Base-by-base conservation (phyloP, 2,329 filamentous ascomycete species). In the Zopfia rhizophila region DNA sequence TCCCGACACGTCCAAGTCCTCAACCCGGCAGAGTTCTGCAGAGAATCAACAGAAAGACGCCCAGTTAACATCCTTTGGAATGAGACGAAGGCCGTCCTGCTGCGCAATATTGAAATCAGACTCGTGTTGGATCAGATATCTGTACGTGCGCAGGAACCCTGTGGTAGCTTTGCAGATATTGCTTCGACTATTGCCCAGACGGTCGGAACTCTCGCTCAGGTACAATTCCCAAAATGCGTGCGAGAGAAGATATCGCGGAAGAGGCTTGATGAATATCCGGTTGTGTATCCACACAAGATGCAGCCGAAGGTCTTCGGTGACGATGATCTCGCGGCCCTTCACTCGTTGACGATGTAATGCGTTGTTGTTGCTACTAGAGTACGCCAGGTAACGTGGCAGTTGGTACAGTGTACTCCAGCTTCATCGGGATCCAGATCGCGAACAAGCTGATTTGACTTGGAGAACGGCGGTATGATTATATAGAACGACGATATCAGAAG, bases 71-170 rank as follows among this genome's bases (percentile, higher is more conserved):
- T 27, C n/a, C 24, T 38, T 31, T 17, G 54, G 41, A 27, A 55
- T 18, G 16, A 58, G 49, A 16, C 24, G 21, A 7, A 48, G 44
- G 43, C 25, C 32, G 5, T 38, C 30, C 14, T 55, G 38, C 31
- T 57, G 40, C 22, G 58, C 53, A 30, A 63, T 52, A n/a, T 16
- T 12, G 39, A 74, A 58, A 47, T 76, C 73, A 43, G 63, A 65
- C 23, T 60, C 49, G 44, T 68, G 57, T 16, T 53, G 35, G 23
- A 76, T 60, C 3, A 32, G 63, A 60, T 68, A 72, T 4, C 58
- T 51, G 50, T 76, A 76, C 3, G 72, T 72, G 2, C 67, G 56
- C 0, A 76, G 53, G 30, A 75, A 62, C 2, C 74, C 72, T 7
- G 10, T 23, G 7, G 33, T 14, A 37, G 24, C 21, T 19, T 29